These are phyloP conservation scores for Meyerozyma athensensis DNA, from an alignment of 1,139 yeast genomes.

Conservation along the genomic window DNA sequence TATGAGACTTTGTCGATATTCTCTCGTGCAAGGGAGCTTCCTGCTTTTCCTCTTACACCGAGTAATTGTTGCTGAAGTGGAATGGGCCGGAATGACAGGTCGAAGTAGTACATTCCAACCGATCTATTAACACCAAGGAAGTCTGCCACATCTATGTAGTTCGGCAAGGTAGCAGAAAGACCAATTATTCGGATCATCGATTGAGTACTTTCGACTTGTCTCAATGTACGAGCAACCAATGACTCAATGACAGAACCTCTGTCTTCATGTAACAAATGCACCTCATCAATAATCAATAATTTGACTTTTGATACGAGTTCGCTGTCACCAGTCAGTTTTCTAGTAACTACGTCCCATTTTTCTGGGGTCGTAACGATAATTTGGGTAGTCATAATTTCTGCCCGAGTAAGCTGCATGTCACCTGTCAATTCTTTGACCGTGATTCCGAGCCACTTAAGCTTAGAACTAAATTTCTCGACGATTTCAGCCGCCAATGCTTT, in stretches of 20 bases:
- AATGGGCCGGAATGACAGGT: constrained; percentile 88
- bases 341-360: constrained; percentile 98
- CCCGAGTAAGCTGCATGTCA: constrained; percentile 88
- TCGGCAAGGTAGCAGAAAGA: constrained; percentile 92
- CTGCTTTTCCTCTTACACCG: constrained; percentile 85
- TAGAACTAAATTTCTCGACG: constrained; percentile 79
- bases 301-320: constrained; percentile 84
- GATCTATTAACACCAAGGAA: constrained; percentile 87
- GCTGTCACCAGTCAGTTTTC: constrained; percentile 81
- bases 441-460: constrained; percentile 80
- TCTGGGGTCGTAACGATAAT: constrained; percentile 96
- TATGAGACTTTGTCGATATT: constrained; percentile 75
- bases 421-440: constrained; percentile 90
- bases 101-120: constrained; percentile 91
- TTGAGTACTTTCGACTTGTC: constrained; percentile 93
- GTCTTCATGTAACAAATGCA: constrained; percentile 93
- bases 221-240: constrained; percentile 85
- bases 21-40: constrained; percentile 62
- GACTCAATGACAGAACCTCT: constrained; percentile 98
- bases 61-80: constrained; percentile 85
- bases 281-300: constrained; percentile 88
- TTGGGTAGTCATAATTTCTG: constrained; percentile 82
- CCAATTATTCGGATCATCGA: constrained; percentile 96
- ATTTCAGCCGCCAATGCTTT: constrained; percentile 97
- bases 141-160: constrained; percentile 91